Percentiles rank a stretch among this genome's conserved stretches.
phyloP scores from a whole-genome alignment of 1,284 basidiomycete genomes.

The Athelia psychrophila region DNA sequence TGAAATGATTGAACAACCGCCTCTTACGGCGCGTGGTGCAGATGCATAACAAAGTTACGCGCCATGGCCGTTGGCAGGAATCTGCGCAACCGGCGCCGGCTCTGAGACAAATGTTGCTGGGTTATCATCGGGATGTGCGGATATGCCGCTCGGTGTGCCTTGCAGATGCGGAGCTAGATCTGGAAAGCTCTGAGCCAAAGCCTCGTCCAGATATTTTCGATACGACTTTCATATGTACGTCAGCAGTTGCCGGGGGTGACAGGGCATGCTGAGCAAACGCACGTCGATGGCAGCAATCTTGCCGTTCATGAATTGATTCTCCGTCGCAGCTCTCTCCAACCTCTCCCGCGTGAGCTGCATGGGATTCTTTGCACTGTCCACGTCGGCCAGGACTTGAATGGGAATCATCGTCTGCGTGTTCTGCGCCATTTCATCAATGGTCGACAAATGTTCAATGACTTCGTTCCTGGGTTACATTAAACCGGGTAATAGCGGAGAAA shows the following conservation, averaged over 20 bases:
- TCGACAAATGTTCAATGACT: slow-evolving; percentile 59
- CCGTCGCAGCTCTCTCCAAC: slow-evolving; percentile 75
- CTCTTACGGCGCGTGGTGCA: no score
- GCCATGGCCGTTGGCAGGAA: no score
- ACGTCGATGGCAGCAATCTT: slow-evolving; percentile 77
- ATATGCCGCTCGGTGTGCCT: slow-evolving; percentile 4
- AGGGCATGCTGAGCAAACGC: slow-evolving; percentile 18
- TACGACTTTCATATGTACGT: slow-evolving; percentile 44
- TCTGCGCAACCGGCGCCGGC: no score
- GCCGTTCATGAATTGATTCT: slow-evolving; percentile 90
- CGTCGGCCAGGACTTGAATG: slow-evolving; percentile 67
- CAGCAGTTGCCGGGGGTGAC: slow-evolving; percentile 1
- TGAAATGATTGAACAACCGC: no score
- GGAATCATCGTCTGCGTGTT: slow-evolving; percentile 63
- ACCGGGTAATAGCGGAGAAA: slow-evolving; percentile 1
- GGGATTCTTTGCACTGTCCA: slow-evolving; percentile 77
- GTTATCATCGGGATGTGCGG: slow-evolving; percentile 2
- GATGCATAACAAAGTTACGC: no score
- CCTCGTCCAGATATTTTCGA: slow-evolving; percentile 51
- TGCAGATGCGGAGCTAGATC: slow-evolving; percentile 39
- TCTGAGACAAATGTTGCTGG: no score
- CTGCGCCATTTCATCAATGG: slow-evolving; percentile 63
- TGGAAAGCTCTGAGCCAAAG: slow-evolving; percentile 57
- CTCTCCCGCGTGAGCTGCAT: slow-evolving; percentile 76
- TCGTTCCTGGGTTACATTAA: slow-evolving; percentile 50